Evolutionary conservation across 1,284 basidiomycete genomes (phyloP), one percentile per base, ranked within the genome.

Genomic region (Spongispora temasekensis): DNA sequence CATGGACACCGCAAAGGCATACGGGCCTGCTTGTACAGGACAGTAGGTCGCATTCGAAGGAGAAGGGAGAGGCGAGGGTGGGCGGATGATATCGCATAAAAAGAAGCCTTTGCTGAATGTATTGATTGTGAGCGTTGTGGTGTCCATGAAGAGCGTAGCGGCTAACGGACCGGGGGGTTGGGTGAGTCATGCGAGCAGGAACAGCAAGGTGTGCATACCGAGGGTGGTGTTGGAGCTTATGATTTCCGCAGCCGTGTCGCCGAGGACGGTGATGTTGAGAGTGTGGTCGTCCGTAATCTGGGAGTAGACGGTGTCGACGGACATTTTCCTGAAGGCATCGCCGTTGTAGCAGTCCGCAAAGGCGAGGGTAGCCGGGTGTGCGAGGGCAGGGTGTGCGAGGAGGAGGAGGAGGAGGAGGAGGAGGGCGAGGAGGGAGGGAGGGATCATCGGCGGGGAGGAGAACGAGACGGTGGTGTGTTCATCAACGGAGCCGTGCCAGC

Each of bases 121-220:
- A 62, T 81, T 83, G 68, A 95, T 86, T 8, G 93, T 94, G 52
- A 95, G 83, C 27, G 94, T 83, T 56, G 87, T 83, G 1, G 93
- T 89, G 15, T 90, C 87, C 28, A 89, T 90, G 77, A 96, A 95
- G 34, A 96, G 82, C 13, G 94, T 96, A 17, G 93, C 93, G 90
- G 72, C 48, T 67, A 40, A 52, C 27, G 37, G 37, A n/a, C 12
- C 7, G 48, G 27, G 30, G 31, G n/a, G 3, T 25, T 57, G 56
- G 59, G 55, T 32, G 53, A n/a, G 28, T 58, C 52, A n/a, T 31
- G 53, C 30, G 59, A 55, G n/a, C n/a, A n/a, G 66, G n/a, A 17
- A 23, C 42, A 32, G 0, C 55, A 56, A 2, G 37, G 34, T 37
- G 21, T 51, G 54, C 61, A 59, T 56, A 90, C 92, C 84, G 32